Evolutionary conservation across 2,329 filamentous ascomycete species (phyloP).

Genomic region (Gnomoniopsis sp.): DNA sequence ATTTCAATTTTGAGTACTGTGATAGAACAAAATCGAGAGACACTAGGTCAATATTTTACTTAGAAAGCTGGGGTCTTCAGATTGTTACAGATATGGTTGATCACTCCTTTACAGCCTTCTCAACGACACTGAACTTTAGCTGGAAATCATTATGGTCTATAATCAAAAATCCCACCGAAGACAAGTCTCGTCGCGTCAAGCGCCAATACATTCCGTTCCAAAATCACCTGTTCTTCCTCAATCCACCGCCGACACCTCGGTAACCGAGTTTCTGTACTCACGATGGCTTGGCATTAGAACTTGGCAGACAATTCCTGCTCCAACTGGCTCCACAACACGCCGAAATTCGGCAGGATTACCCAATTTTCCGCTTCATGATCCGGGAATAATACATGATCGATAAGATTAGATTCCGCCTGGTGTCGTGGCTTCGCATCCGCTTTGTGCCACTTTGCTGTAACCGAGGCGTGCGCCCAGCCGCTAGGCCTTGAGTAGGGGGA

Average conservation of each 20-base stretch:
- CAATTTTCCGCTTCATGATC: not conserved
- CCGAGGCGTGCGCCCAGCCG: not conserved
- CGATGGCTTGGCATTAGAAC: not conserved
- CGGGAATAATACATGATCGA: not conserved
- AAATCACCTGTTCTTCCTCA: not conserved
- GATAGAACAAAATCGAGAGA: too few species aligned
- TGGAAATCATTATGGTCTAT: too few species aligned
- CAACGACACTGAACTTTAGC: too few species aligned
- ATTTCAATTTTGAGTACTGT: too few species aligned
- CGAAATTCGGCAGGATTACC: not conserved
- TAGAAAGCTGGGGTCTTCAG: too few species aligned
- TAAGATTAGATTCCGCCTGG: slow-evolving; percentile 9
- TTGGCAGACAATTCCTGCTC: slow-evolving; percentile 2
- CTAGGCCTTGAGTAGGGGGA: not conserved
- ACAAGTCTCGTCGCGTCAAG: too few species aligned
- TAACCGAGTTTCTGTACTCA: too few species aligned
- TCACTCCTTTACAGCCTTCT: too few species aligned
- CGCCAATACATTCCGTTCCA: not conserved
- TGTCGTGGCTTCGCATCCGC: not conserved
- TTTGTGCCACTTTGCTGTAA: not conserved
- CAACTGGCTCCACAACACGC: not conserved
- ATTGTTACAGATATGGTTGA: too few species aligned
- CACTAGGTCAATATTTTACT: too few species aligned
- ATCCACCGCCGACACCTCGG: too few species aligned
- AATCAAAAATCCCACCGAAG: too few species aligned